Evolutionary conservation across 805 yeast species (phyloP).

Genomic region (Schwanniomyces pseudopolymorphus): DNA sequence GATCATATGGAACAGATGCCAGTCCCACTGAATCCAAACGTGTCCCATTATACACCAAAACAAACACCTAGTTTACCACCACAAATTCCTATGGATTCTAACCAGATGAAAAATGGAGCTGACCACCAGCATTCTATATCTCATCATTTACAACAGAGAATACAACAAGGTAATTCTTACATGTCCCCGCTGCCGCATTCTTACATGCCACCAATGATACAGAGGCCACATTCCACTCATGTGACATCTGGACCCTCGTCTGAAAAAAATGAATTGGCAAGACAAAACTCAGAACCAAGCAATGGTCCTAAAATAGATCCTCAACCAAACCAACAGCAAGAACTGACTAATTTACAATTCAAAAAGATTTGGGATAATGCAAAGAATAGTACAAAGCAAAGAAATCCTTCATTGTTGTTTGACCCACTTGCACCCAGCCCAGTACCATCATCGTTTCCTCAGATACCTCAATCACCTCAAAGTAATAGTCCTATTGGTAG

Average conservation of each 20-base stretch:
- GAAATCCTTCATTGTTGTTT: constrained; percentile 48
- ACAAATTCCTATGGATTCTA: constrained; percentile 2
- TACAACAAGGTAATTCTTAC: not conserved
- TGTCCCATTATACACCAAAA: not conserved
- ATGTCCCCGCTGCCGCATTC: constrained; percentile 5
- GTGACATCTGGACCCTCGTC: not conserved
- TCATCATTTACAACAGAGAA: not conserved
- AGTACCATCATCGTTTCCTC: constrained; percentile 8
- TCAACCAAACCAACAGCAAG: not conserved
- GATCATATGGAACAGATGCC: constrained; percentile 1
- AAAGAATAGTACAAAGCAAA: constrained; percentile 21
- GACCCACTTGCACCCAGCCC: constrained; percentile 52
- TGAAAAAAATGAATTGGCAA: not conserved
- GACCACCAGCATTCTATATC: not conserved
- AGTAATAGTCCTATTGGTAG: not conserved
- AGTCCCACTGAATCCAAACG: not conserved
- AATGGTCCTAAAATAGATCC: not conserved
- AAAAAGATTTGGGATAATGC: constrained; percentile 35
- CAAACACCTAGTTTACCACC: not conserved
- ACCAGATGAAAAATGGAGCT: not conserved
- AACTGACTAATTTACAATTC: constrained; percentile 26
- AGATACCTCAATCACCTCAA: constrained; percentile 2
- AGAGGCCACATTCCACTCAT: not conserved
- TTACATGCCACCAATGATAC: constrained; percentile 5
- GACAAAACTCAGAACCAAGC: not conserved